These are phyloP conservation scores for Trypanosoma caninum DNA, from an alignment of 208 protist genomes.

Conservation along the genomic window DNA sequence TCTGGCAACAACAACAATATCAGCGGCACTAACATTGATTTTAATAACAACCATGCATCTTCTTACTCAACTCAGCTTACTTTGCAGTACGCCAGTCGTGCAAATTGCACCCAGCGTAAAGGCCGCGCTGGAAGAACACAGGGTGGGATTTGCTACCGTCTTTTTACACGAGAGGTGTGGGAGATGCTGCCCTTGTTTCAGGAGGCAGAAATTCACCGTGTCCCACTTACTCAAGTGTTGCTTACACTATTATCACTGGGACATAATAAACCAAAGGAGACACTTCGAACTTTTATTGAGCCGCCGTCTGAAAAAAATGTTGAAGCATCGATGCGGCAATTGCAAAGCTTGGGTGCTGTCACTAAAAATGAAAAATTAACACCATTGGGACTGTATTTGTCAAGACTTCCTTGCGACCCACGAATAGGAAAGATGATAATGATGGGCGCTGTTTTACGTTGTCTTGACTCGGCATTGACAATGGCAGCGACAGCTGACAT, in stretches of 20 bases:
- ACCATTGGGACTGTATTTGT: slow-evolving; percentile 81
- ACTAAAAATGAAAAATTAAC: slow-evolving; percentile 58
- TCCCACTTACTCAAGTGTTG: slow-evolving; percentile 92
- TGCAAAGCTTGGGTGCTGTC: slow-evolving; percentile 66
- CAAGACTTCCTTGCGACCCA: slow-evolving; percentile 84
- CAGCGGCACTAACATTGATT: no score
- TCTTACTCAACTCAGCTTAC: slow-evolving; percentile 69
- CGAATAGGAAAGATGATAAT: slow-evolving; percentile 94
- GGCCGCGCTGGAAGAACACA: slow-evolving; percentile 98
- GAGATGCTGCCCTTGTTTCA: slow-evolving; percentile 64
- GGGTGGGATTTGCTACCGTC: slow-evolving; percentile 97
- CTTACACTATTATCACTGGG: slow-evolving; percentile 83
- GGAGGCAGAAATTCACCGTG: slow-evolving; percentile 92
- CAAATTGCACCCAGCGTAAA: slow-evolving; percentile 97
- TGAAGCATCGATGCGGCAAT: slow-evolving; percentile 47
- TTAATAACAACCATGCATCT: no score
- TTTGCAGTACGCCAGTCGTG: slow-evolving; percentile 88
- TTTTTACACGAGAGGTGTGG: slow-evolving; percentile 89
- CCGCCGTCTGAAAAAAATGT: slow-evolving; percentile 61
- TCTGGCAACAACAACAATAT: slow-evolving; percentile 31
- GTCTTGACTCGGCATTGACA: slow-evolving; percentile 93
- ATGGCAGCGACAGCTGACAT: slow-evolving; percentile 89
- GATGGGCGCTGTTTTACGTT: slow-evolving; percentile 88
- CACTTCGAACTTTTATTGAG: slow-evolving; percentile 80
- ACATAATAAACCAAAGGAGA: slow-evolving; percentile 47